Evolutionary conservation across 495 filamentous ascomycete genomes (phyloP).

Genomic region (Hyaloscypha hepaticicola): DNA sequence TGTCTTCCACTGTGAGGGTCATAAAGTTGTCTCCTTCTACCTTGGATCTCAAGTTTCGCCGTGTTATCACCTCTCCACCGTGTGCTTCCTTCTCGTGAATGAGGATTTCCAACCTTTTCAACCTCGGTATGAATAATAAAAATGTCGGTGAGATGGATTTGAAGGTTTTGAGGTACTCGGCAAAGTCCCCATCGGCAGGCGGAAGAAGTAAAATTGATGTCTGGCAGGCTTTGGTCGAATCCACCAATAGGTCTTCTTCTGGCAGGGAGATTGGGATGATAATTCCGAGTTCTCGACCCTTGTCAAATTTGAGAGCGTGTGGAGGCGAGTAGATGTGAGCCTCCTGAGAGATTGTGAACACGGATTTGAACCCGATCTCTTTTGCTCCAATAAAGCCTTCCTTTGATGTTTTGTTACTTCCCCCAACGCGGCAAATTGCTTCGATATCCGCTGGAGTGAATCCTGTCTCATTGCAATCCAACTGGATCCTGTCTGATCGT

Average conservation of each 20-base stretch:
- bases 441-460: slow-evolving; percentile 37
- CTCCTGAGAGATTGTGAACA: slow-evolving; percentile 43
- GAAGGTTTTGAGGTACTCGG: slow-evolving; percentile 1
- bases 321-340: slow-evolving; percentile 40
- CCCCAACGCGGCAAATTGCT: slow-evolving; percentile 37
- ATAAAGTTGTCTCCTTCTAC: background rate
- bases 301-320: slow-evolving; percentile 42
- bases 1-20: background rate
- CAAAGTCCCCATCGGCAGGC: background rate
- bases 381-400: slow-evolving; percentile 43
- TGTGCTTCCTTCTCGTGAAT: background rate
- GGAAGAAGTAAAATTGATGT: slow-evolving; percentile 7
- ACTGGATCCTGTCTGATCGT: slow-evolving; percentile 7
- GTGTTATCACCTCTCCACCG: slow-evolving; percentile 6
- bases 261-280: slow-evolving; percentile 23
- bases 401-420: slow-evolving; percentile 37
- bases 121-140: background rate
- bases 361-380: slow-evolving; percentile 49
- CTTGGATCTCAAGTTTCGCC: slow-evolving; percentile 5
- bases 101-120: slow-evolving; percentile 5
- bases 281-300: slow-evolving; percentile 29
- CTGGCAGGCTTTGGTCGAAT: background rate
- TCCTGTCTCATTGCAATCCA: slow-evolving; percentile 44
- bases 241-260: background rate
- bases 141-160: slow-evolving; percentile 1